A percentile compares a stretch with the other conserved stretches of the same genome.
Evolutionary conservation across 2,329 filamentous ascomycete genomes (phyloP).

Genomic region (Scopulariopsis brevicaulis): DNA sequence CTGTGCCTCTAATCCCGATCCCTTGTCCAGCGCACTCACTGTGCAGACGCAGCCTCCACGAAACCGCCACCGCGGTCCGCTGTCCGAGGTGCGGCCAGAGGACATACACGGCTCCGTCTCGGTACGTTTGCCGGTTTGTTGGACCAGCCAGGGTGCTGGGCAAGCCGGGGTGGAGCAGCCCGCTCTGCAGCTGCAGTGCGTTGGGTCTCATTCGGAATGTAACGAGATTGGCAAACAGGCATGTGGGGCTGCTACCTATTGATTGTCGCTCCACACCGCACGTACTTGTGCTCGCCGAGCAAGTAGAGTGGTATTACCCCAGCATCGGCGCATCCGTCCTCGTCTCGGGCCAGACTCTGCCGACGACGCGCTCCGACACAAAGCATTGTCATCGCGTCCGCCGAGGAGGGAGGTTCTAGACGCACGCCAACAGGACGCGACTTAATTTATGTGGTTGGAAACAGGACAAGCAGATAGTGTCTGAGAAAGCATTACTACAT

Average conservation of each 20-base stretch:
- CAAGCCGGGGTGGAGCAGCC: not conserved
- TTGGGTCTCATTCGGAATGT: not conserved
- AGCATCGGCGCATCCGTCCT: too few relatives aligned
- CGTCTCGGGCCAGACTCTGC: too few relatives aligned
- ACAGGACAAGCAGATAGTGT: too few relatives aligned
- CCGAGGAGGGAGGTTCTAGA: too few relatives aligned
- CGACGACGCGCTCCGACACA: too few relatives aligned
- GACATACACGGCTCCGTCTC: not conserved
- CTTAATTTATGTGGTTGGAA: too few relatives aligned
- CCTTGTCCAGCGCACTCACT: not conserved
- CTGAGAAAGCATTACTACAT: too few relatives aligned
- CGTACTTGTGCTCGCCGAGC: too few relatives aligned
- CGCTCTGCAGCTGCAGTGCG: not conserved
- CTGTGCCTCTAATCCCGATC: not conserved
- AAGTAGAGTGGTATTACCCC: too few relatives aligned
- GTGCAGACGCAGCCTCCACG: not conserved
- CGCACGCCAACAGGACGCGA: too few relatives aligned
- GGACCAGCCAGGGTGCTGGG: not conserved
- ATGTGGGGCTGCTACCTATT: not conserved
- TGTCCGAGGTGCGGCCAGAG: not conserved
- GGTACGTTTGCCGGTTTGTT: not conserved
- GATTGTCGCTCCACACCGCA: too few relatives aligned
- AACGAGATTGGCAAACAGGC: not conserved
- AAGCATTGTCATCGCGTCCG: too few relatives aligned
- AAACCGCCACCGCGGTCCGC: not conserved